Evolutionary conservation across 164 flowering plant species (phyloP).

Genomic region (Platanus orientalis): DNA sequence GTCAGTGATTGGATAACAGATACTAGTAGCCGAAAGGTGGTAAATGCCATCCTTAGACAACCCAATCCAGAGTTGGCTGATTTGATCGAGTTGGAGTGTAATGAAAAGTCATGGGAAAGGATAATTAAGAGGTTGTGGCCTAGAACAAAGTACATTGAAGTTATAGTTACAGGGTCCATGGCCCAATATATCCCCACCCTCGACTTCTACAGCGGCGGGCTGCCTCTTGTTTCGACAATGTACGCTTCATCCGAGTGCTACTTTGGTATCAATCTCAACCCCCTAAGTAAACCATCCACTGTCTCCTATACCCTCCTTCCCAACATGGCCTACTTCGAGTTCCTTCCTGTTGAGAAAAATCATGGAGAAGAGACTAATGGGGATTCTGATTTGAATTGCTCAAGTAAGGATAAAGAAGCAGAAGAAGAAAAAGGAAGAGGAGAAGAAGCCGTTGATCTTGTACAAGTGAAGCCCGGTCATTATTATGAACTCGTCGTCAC

Average conservation of each 20-base stretch:
- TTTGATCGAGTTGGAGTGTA: constrained; percentile 26
- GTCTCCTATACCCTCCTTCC: constrained; percentile 44
- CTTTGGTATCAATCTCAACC: constrained; percentile 41
- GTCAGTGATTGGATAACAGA: constrained; percentile 31
- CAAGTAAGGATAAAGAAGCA: not conserved
- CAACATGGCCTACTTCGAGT: constrained; percentile 51
- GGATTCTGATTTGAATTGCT: not conserved
- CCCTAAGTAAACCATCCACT: constrained; percentile 33
- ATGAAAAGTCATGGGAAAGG: constrained; percentile 31
- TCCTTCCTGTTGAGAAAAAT: constrained; percentile 26
- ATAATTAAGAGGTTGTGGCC: constrained; percentile 48
- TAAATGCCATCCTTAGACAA: constrained; percentile 15
- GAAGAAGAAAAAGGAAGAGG: not conserved
- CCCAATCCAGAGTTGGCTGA: constrained; percentile 33
- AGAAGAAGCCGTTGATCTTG: constrained; percentile 33
- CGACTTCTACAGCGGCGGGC: constrained; percentile 34
- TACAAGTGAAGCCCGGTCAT: constrained; percentile 36
- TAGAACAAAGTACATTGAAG: constrained; percentile 40
- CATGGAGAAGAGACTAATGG: not conserved
- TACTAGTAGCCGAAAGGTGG: constrained; percentile 23
- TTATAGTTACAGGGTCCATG: constrained; percentile 47
- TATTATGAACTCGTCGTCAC: constrained; percentile 49
- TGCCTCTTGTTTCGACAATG: constrained; percentile 43
- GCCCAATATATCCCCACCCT: constrained; percentile 41
- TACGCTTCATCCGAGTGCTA: constrained; percentile 51